Percentiles rank a stretch among this genome's conserved stretches.
phyloP scores from a whole-genome alignment of 805 yeast genomes.

The Zygosaccharomyces kombuchaensis region DNA sequence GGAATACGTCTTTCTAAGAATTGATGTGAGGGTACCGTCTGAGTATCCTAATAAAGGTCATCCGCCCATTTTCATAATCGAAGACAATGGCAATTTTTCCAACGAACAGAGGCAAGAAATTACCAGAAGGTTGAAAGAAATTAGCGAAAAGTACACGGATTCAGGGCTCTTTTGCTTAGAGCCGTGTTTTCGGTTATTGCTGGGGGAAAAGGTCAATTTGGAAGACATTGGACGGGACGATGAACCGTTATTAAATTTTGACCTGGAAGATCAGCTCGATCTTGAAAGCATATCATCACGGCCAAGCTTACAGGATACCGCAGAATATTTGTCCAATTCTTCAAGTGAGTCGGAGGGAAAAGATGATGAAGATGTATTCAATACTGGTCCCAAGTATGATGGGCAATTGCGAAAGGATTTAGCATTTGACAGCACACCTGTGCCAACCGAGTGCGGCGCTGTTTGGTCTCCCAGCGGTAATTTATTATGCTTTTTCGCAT shows the following conservation, averaged over 20 bases:
- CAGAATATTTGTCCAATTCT: slow-evolving; percentile 32
- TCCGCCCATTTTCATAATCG: slow-evolving; percentile 58
- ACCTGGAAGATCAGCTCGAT: slow-evolving; percentile 29
- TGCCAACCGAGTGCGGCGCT: slow-evolving; percentile 93
- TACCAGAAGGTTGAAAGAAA: slow-evolving; percentile 46
- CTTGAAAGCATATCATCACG: slow-evolving; percentile 36
- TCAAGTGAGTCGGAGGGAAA: slow-evolving; percentile 41
- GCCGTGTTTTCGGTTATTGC: slow-evolving; percentile 64
- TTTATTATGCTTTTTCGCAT: slow-evolving; percentile 76
- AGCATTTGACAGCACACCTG: slow-evolving; percentile 73
- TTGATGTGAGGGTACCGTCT: slow-evolving; percentile 66
- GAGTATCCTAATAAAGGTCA: slow-evolving; percentile 59
- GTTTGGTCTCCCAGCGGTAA: slow-evolving; percentile 77
- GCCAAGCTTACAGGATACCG: slow-evolving; percentile 34
- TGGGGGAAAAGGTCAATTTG: slow-evolving; percentile 71
- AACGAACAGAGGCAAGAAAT: slow-evolving; percentile 49
- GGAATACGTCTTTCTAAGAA: slow-evolving; percentile 57
- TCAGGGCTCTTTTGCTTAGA: slow-evolving; percentile 70
- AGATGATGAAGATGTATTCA: slow-evolving; percentile 30
- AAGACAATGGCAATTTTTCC: slow-evolving; percentile 70
- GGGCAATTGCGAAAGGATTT: slow-evolving; percentile 17
- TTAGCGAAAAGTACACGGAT: slow-evolving; percentile 53
- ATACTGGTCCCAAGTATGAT: slow-evolving; percentile 4
- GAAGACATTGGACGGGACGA: slow-evolving; percentile 39
- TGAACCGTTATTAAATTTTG: slow-evolving; percentile 32